These are phyloP conservation scores for Fusarium stilboides DNA, from an alignment of 2,329 filamentous ascomycete genomes.

Conservation along the genomic window DNA sequence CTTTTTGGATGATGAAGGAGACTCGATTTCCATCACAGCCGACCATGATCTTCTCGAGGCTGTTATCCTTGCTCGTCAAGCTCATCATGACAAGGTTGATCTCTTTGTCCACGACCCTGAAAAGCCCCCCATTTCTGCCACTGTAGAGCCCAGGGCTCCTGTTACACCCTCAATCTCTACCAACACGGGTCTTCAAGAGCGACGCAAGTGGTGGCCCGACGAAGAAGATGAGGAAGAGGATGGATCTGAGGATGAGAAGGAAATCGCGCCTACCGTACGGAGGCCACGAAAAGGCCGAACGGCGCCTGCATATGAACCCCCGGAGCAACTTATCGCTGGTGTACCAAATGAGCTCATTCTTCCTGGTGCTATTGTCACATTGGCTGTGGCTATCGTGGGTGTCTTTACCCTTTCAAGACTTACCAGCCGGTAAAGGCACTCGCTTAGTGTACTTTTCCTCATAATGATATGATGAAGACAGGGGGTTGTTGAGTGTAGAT, in stretches of 20 bases:
- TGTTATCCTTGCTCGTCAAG: conserved; percentile 84
- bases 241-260: conserved; percentile 68
- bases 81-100: conserved; percentile 91
- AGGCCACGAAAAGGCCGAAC: conserved; percentile 60
- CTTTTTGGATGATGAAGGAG: conserved; percentile 97
- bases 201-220: conserved; percentile 73
- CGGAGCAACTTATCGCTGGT: conserved; percentile 87
- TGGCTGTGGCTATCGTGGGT: conserved; percentile 93
- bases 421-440: conserved; percentile 63
- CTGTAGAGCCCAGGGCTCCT: conserved; percentile 59
- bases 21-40: conserved; percentile 96
- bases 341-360: conserved; percentile 95
- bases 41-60: conserved; percentile 94
- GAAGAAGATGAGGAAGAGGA: conserved; percentile 68
- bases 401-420: conserved; percentile 90
- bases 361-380: conserved; percentile 93
- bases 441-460: conserved; percentile 30
- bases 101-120: conserved; percentile 96
- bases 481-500: conserved; percentile 52
- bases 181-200: conserved; percentile 64
- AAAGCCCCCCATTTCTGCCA: conserved; percentile 82
- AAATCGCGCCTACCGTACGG: conserved; percentile 62
- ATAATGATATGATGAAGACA: conserved; percentile 57
- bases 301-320: conserved; percentile 65
- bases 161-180: conserved; percentile 66